A percentile compares a stretch with the other conserved stretches of the same genome.
phyloP scores from a whole-genome alignment of 1,284 basidiomycete species.

The Moesziomyces globuligerus region DNA sequence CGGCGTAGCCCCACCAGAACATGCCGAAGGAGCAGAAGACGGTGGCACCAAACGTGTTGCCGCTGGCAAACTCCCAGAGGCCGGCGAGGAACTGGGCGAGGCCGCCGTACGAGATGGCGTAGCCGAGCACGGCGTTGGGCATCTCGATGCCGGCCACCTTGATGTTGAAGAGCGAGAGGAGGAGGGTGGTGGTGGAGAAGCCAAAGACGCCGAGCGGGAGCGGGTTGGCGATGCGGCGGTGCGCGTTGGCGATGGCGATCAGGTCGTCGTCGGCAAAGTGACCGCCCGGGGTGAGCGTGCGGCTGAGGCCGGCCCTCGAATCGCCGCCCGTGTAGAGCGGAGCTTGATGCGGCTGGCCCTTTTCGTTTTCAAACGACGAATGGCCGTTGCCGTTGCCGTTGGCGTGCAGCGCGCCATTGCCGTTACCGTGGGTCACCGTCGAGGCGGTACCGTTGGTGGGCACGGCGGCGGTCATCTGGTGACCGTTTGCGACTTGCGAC shows the following conservation, averaged over 20 bases:
- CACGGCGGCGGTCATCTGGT: conserved; percentile 26
- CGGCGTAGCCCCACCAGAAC: conserved; percentile 58
- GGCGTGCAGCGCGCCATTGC: conserved; percentile 7
- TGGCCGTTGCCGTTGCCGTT: conserved; percentile 6
- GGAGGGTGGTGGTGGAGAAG: conserved; percentile 47
- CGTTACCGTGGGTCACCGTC: conserved; percentile 2
- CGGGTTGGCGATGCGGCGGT: conserved; percentile 48
- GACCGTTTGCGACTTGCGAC: conserved; percentile 22
- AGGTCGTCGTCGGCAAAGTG: conserved; percentile 52
- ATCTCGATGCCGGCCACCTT: conserved; percentile 35
- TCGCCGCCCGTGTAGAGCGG: conserved; percentile 36
- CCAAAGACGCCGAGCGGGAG: conserved; percentile 49
- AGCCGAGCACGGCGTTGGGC: conserved; percentile 42
- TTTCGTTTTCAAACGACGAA: conserved; percentile 30
- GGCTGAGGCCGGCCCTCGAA: conserved; percentile 7
- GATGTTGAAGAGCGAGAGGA: conserved; percentile 53
- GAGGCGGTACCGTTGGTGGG: conserved; percentile 10
- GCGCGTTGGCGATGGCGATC: conserved; percentile 44
- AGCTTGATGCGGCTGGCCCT: conserved; percentile 24
- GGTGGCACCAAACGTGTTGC: conserved; percentile 57
- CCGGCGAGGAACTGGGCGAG: conserved; percentile 54
- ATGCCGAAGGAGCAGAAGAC: conserved; percentile 48
- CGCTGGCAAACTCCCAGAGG: conserved; percentile 54
- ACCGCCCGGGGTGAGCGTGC: conserved; percentile 49
- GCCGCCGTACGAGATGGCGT: conserved; percentile 43